Percentiles rank a stretch among this genome's conserved stretches.
Evolutionary conservation across 257 asterid genomes (phyloP).

Genomic region (Leonotis leonurus): DNA sequence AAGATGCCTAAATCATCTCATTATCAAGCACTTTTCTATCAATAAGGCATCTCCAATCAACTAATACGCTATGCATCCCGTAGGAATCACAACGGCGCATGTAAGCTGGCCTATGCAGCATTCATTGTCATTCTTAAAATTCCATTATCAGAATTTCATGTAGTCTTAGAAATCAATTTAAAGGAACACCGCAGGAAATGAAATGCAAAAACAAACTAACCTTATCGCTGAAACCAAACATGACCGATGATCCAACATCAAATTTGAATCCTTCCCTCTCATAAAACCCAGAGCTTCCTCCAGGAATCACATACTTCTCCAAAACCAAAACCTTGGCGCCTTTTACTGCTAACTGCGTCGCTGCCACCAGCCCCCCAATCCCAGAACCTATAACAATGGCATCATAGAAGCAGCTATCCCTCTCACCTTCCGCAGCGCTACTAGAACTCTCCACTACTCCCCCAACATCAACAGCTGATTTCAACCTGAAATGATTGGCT

Average conservation of each 20-base stretch:
- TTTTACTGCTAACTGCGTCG: constrained; percentile 89
- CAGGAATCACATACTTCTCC: constrained; percentile 96
- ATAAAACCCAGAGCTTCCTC: constrained; percentile 92
- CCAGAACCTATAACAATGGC: constrained; percentile 94
- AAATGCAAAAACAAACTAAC: constrained; percentile 30
- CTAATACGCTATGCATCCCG: too few species aligned
- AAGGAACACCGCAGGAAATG: neutral
- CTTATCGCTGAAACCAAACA: constrained; percentile 99
- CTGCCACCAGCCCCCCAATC: constrained; percentile 93
- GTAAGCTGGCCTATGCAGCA: too few species aligned
- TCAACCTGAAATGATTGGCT: constrained; percentile 22
- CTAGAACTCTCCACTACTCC: constrained; percentile 25
- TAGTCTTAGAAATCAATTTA: neutral
- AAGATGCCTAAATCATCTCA: too few species aligned
- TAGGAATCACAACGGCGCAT: too few species aligned
- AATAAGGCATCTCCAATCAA: too few species aligned
- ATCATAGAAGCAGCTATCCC: constrained; percentile 38
- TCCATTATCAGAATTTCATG: neutral
- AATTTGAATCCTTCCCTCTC: constrained; percentile 84
- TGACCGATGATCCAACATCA: constrained; percentile 97
- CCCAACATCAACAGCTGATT: constrained; percentile 43
- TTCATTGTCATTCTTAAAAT: too few species aligned
- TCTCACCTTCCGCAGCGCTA: constrained; percentile 18
- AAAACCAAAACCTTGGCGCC: constrained; percentile 85
- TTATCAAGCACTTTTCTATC: too few species aligned